A percentile compares a stretch with the other conserved stretches of the same genome.
phyloP scores from a whole-genome alignment of 2,329 filamentous ascomycete genomes.

The Aspergillus ibericus region DNA sequence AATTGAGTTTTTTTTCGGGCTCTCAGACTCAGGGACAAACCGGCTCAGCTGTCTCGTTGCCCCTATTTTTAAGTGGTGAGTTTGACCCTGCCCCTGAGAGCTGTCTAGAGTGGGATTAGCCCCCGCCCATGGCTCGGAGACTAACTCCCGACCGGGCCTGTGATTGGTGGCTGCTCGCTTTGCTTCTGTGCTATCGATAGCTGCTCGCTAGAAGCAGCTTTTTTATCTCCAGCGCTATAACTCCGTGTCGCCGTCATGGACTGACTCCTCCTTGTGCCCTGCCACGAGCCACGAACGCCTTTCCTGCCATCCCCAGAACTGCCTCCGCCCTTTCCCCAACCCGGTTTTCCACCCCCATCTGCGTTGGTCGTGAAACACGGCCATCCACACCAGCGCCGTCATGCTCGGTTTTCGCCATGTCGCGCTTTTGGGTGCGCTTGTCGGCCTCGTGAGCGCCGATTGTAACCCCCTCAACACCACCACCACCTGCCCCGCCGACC shows the following conservation, averaged over 20 bases:
- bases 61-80: neutral
- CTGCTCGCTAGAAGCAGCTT: neutral
- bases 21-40: neutral
- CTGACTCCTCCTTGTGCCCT: neutral
- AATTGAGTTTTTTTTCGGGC: neutral
- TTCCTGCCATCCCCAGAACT: neutral
- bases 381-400: neutral
- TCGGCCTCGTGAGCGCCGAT: neutral
- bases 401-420: neutral
- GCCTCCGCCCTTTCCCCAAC: neutral
- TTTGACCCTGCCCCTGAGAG: neutral
- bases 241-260: neutral
- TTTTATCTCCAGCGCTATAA: neutral
- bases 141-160: neutral
- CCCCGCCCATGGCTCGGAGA: neutral
- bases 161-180: neutral
- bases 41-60: neutral
- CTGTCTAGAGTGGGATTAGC: neutral
- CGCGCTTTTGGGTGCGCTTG: neutral
- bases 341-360: neutral
- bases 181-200: neutral
- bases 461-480: slow-evolving; percentile 3
- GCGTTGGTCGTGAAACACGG: neutral
- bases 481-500: neutral
- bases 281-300: neutral